Evolutionary conservation across 805 yeast species (phyloP).

Genomic region (Nakazawaea populi): DNA sequence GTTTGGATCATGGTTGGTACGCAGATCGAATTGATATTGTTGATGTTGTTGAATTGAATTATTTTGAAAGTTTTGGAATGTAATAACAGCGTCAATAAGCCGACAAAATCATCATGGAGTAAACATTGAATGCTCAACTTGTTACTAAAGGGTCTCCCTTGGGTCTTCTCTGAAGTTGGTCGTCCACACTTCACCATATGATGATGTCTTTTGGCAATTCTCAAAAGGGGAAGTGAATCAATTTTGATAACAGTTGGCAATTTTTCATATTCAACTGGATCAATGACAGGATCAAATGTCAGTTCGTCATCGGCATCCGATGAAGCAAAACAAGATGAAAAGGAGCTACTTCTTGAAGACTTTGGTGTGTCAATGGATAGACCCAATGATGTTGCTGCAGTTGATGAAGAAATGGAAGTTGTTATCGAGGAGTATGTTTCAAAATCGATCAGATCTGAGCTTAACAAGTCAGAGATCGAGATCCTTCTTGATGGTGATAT

Average conservation of each 20-base stretch:
- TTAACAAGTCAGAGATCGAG: neutral
- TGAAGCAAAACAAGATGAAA: neutral
- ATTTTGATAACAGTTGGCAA: neutral
- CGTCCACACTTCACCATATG: neutral
- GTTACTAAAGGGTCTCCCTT: neutral
- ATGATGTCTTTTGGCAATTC: conserved; percentile 4
- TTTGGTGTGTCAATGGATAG: neutral
- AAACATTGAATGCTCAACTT: neutral
- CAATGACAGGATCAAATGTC: neutral
- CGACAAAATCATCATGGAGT: neutral
- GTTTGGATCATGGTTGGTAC: neutral
- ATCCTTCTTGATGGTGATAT: neutral
- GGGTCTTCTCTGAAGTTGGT: neutral
- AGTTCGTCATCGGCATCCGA: neutral
- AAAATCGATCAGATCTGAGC: neutral
- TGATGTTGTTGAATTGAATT: neutral
- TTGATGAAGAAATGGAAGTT: neutral
- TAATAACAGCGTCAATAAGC: neutral
- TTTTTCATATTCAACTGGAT: neutral
- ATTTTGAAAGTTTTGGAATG: neutral
- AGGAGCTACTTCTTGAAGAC: neutral
- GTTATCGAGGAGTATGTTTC: neutral
- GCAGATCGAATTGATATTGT: neutral
- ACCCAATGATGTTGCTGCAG: too few species aligned
- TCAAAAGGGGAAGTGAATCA: neutral